These are phyloP conservation scores for Penicillium daleae DNA, from an alignment of 495 filamentous ascomycete genomes.

Conservation along the genomic window DNA sequence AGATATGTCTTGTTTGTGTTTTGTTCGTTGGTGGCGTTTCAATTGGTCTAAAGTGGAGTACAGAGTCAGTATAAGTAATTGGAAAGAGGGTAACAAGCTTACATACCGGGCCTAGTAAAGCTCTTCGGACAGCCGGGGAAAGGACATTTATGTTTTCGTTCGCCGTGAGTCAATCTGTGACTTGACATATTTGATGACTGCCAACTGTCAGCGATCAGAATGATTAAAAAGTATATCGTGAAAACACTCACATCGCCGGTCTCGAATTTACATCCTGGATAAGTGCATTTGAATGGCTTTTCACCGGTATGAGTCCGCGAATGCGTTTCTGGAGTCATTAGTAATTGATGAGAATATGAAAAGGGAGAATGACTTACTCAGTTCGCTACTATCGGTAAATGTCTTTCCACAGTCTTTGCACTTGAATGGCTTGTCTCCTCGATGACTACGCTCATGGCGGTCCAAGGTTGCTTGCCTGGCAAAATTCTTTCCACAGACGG, in stretches of 20 bases:
- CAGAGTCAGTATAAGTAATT: slow-evolving; percentile 6
- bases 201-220: slow-evolving; percentile 6
- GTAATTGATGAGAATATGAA: not conserved
- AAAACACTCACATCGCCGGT: slow-evolving; percentile 51
- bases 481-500: slow-evolving; percentile 52
- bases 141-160: slow-evolving; percentile 51
- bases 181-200: slow-evolving; percentile 57
- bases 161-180: slow-evolving; percentile 51
- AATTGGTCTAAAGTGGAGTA: slow-evolving; percentile 41
- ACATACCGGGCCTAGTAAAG: slow-evolving; percentile 52
- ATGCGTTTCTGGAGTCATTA: slow-evolving; percentile 49
- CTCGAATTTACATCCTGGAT: slow-evolving; percentile 51
- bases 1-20: slow-evolving; percentile 41
- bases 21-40: slow-evolving; percentile 50
- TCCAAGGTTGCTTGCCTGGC: slow-evolving; percentile 52
- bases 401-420: slow-evolving; percentile 50
- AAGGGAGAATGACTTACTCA: slow-evolving; percentile 39
- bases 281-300: slow-evolving; percentile 55
- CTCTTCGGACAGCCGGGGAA: slow-evolving; percentile 50
- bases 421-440: slow-evolving; percentile 54
- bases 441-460: slow-evolving; percentile 57
- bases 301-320: slow-evolving; percentile 55
- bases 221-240: not conserved
- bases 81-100: not conserved
- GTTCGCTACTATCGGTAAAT: slow-evolving; percentile 54